Base-by-base conservation (phyloP, 2,329 filamentous ascomycete species). In the Aureobasidium sp. region DNA sequence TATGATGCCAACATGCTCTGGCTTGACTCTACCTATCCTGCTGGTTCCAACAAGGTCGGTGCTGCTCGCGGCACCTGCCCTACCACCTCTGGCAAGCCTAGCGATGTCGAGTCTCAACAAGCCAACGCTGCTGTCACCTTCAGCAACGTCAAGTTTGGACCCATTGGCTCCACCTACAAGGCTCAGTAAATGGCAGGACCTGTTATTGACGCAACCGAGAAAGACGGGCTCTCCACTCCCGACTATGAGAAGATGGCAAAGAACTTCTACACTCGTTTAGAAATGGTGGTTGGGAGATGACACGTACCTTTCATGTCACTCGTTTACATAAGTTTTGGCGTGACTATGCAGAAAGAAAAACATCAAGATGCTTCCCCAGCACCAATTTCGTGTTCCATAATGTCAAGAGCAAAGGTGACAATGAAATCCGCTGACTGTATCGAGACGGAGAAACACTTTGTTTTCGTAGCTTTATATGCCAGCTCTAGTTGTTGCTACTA, bases 1-100 rank as follows among this genome's bases (percentile, higher is more conserved):
- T 82, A 88, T 74, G 74, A 81, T 63, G 76, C 82, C 69, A 81
- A 86, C 75, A 90, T 90, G 86, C 81, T 87, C 69, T 90, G 88
- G 88, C 82, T 91, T 68, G 87, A 90, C 77, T 63, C 67, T 11
- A 64, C 65, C 11, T 72, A 69, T 63, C 70, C 70, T 11, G 63
- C 59, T 30, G 57, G 55, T 55, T 52, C 59, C 16, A 63, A 39
- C 63, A 65, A 63, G 58, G 62, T 65, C 54, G 67, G 67, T 37
- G 63, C 65, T 16, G 63, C 63, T 47, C 62, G 67, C 5, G 67
- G 67, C 13, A 66, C 66, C 27, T 69, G 67, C 54, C 42, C 65
- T 45, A 64, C 65, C 42, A 39, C 54, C 42, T 65, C 64, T 48
- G 67, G 66, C 15, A 62, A 59, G 53, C 66, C 67, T 9, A 50